Percentiles rank a stretch among this genome's conserved stretches.
phyloP scores from a whole-genome alignment of 192 early-diverging fungal genomes.

The Gonapodya prolifera region DNA sequence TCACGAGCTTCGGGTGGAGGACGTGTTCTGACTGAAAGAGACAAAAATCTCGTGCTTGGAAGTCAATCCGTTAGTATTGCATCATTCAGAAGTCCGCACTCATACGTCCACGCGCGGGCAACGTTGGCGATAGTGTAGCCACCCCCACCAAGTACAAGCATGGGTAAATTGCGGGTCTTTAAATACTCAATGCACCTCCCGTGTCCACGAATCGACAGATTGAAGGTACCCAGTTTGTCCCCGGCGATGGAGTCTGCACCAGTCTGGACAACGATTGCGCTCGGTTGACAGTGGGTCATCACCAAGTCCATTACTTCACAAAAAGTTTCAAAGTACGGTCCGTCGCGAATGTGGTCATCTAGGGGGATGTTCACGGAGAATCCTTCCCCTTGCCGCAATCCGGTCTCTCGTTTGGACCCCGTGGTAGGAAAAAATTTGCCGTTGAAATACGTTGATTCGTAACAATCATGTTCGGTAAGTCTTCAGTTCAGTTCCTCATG shows the following conservation, averaged over 20 bases:
- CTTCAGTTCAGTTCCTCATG: no score
- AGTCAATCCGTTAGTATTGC: no score
- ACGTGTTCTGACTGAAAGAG: no score
- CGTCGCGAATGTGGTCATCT: conserved; percentile 87
- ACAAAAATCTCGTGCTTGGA: no score
- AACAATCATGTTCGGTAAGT: conserved; percentile 89
- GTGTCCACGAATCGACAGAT: conserved; percentile 86
- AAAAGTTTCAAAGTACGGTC: conserved; percentile 79
- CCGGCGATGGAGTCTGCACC: conserved; percentile 88
- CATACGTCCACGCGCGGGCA: conserved; percentile 87
- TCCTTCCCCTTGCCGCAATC: conserved; percentile 72
- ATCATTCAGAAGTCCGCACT: no score
- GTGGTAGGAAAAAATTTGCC: conserved; percentile 94
- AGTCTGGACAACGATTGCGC: conserved; percentile 85
- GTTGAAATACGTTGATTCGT: conserved; percentile 92
- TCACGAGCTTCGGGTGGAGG: no score
- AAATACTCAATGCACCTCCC: conserved; percentile 88
- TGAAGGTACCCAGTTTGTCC: conserved; percentile 92
- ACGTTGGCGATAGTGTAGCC: conserved; percentile 98
- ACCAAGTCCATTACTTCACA: conserved; percentile 70
- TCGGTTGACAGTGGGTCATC: conserved; percentile 90
- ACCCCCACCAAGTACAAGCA: conserved; percentile 92
- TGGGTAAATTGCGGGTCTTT: conserved; percentile 76
- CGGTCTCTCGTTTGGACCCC: conserved; percentile 78
- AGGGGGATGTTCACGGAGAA: conserved; percentile 92